Base-by-base conservation (phyloP, 805 yeast genomes). In the Monosporozyma yasuniensis region DNA sequence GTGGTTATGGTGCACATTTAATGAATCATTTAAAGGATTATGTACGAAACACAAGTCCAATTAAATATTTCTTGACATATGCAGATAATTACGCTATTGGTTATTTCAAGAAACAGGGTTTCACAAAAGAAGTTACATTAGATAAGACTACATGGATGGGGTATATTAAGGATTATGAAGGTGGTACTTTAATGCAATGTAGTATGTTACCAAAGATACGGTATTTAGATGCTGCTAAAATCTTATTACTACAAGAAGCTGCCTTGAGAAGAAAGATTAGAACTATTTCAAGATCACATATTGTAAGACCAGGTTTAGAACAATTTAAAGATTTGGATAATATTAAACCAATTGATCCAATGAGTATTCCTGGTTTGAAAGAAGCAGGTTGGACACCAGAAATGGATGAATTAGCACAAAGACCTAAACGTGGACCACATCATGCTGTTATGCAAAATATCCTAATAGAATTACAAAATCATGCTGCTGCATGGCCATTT, bases 1-100 rank as follows among this genome's bases (percentile, higher is more conserved):
- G 97, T 55, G 99, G 99, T 34, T 93, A 93, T 64, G 99, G 99
- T 68, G 99, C 99, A 0, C 99, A 93, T 68, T 68, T 93, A 61
- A 93, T 93, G 99, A 93, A 93, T 66, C 99, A 93, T 70, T 72
- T 93, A 58, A 93, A 93, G 63, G 99, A 93, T 68, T 93, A 91
- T 66, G 97, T 93, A 39, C 75, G 88, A 57, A 83, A 88, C 19
- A 89, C 97, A 0, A 80, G 95, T 8, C 86, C 84, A 25, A 83
- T 91, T 50, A 82, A 81, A 68, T 83, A 91, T 65, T 91, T 91
- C 63, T 68, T 91, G 54, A 91, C 98, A 0, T 91, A 93, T 70
- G 99, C 99, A 3, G 99, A 93, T 73, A 93, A 93, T 69, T 93
- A 93, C 67, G 99, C 99, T 50, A 91, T 93, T 67, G 99, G 99